Evolutionary conservation across 164 flowering plant species (phyloP).

Genomic region (Paratinospora sagittata): DNA sequence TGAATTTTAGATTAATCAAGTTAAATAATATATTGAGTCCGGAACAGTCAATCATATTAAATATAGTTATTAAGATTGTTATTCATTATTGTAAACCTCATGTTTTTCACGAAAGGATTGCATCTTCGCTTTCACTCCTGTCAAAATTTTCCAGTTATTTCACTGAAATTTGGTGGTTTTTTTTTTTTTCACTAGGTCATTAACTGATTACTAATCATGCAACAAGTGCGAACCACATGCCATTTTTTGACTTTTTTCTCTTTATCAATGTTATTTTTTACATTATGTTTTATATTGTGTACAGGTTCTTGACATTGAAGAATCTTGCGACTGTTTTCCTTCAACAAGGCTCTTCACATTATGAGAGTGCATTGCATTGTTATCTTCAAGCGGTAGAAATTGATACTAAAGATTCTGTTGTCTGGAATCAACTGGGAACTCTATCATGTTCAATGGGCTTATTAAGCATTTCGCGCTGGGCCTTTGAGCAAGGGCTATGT

Average conservation of each 20-base stretch:
- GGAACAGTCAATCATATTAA: neutral
- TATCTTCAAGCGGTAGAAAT: slow-evolving; percentile 98
- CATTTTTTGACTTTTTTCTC: neutral
- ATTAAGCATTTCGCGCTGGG: slow-evolving; percentile 95
- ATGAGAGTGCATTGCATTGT: slow-evolving; percentile 77
- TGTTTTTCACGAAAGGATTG: neutral
- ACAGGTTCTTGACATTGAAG: slow-evolving; percentile 89
- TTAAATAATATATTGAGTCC: too few species aligned
- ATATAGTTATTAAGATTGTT: neutral
- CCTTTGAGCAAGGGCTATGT: slow-evolving; percentile 92
- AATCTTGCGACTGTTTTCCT: slow-evolving; percentile 90
- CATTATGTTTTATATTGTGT: neutral
- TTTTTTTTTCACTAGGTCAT: neutral
- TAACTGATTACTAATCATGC: neutral
- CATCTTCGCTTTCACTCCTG: neutral
- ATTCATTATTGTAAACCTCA: neutral
- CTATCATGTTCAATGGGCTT: slow-evolving; percentile 87
- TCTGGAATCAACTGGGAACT: slow-evolving; percentile 96
- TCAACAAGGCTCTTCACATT: slow-evolving; percentile 66
- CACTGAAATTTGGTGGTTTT: neutral
- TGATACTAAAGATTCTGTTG: slow-evolving; percentile 87
- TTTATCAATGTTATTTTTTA: neutral
- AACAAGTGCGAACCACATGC: neutral
- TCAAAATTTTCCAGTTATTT: neutral
- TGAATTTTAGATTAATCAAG: neutral